A percentile compares a stretch with the other conserved stretches of the same genome.
Evolutionary conservation across 805 yeast genomes (phyloP).

Genomic region (Barnettozyma vustinii): DNA sequence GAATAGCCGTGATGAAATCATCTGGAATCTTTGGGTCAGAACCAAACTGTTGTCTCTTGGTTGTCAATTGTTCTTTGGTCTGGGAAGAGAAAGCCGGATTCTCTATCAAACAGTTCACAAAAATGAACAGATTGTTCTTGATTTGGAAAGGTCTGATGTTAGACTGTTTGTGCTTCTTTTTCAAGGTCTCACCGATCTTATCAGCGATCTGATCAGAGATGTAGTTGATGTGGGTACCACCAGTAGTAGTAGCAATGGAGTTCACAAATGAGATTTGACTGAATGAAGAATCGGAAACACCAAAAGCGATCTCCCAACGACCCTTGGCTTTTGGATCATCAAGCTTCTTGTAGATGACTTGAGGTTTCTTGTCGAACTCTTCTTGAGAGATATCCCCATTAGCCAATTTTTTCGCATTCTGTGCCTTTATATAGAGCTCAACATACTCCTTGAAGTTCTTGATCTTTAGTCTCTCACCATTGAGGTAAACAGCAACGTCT

Average conservation of each 20-base stretch:
- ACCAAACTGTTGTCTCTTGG: constrained; percentile 85
- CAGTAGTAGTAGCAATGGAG: constrained; percentile 94
- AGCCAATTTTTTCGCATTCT: constrained; percentile 39
- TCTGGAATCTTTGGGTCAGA: constrained; percentile 76
- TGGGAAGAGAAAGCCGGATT: constrained; percentile 98
- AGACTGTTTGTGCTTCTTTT: constrained; percentile 59
- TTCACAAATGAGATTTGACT: constrained; percentile 96
- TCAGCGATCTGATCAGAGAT: constrained; percentile 78
- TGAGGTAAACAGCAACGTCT: constrained; percentile 72
- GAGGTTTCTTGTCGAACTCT: constrained; percentile 40
- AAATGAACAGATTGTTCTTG: constrained; percentile 82
- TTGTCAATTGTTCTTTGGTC: constrained; percentile 92
- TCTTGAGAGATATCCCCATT: constrained; percentile 27
- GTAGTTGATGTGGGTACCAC: constrained; percentile 92
- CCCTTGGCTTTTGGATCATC: constrained; percentile 42
- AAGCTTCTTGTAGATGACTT: constrained; percentile 72
- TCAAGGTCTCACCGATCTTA: constrained; percentile 67
- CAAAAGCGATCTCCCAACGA: constrained; percentile 95
- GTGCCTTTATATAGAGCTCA: constrained; percentile 80
- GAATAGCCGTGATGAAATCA: constrained; percentile 63
- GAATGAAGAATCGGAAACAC: constrained; percentile 83
- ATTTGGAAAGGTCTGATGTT: constrained; percentile 85
- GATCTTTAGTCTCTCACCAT: constrained; percentile 66
- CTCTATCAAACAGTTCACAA: constrained; percentile 86
- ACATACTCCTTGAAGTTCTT: constrained; percentile 81